Evolutionary conservation across 2,329 filamentous ascomycete genomes (phyloP), one percentile per base, ranked within the genome.

Genomic region (Stachybotrys chartarum): DNA sequence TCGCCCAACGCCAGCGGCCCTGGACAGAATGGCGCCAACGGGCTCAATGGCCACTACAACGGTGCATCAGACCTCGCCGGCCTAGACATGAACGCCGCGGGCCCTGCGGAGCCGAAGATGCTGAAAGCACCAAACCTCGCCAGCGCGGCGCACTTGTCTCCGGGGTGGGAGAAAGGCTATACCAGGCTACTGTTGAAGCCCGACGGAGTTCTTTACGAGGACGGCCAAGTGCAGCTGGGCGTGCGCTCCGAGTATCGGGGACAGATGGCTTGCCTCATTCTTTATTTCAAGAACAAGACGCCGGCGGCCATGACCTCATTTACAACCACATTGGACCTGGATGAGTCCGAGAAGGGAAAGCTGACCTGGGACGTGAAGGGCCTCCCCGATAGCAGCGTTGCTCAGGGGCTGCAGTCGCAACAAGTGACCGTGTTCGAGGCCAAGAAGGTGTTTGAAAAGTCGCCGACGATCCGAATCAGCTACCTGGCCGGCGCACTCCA

Each of bases 281-380:
- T 96, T 53, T 99, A 97, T 72, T 96, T 97, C 70, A 89, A 86
- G 58, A 99, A 99, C 78, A 96, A 96, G 75, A 91, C 91, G 1
- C 86, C 90, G 0, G 87, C 88, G 44, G 75, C 88, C 0, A 88
- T 99, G 64, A 88, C 85, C 54, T 96, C 92, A 0, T 96, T 99
- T 68, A 97, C 94, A 0, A 97, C 94, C 1, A 95, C 93, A 0
- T 76, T 97, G 51, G 92, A 97, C 68, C 86, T 96, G 60, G 87
- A 91, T 55, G 78, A 81, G 55, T 74, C 72, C 54, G 84, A 87
- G 58, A 86, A 83, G 70, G 71, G 71, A 35, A 84, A 83, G 45
- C 72, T 99, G 54, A 90, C 90, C 44, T 88, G 91, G 72, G 94
- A 97, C 66, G 84, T 91, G 58, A 97, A 96, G 73, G 87, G 84